These are phyloP conservation scores for Oemleria cerasiformis DNA, from an alignment of 306 rosid species.

Conservation along the genomic window DNA sequence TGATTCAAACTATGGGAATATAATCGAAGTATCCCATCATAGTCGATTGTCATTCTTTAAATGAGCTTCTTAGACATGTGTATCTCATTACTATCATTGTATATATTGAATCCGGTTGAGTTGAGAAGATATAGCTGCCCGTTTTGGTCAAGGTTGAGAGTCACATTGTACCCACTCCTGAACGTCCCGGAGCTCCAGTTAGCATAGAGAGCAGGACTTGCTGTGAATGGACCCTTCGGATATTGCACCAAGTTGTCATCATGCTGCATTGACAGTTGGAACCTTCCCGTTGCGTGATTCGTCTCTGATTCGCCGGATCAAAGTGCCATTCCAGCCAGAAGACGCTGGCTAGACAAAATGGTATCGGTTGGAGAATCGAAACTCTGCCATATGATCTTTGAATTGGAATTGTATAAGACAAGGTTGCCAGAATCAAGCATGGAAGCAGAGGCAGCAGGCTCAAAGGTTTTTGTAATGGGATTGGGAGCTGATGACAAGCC, in stretches of 20 bases:
- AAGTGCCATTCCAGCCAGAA: not conserved
- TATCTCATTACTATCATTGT: not conserved
- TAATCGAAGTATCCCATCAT: conserved; percentile 8
- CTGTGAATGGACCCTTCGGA: not conserved
- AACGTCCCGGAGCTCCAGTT: not conserved
- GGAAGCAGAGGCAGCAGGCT: conserved; percentile 14
- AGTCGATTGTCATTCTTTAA: not conserved
- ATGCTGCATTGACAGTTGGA: not conserved
- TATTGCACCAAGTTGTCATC: conserved; percentile 10
- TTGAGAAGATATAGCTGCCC: conserved; percentile 10
- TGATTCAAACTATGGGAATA: conserved; percentile 8
- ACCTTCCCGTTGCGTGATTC: not conserved
- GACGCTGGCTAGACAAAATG: conserved; percentile 13
- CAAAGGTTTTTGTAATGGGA: not conserved
- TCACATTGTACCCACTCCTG: not conserved
- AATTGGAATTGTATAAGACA: conserved; percentile 10
- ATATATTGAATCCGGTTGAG: not conserved
- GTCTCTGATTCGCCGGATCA: conserved; percentile 9
- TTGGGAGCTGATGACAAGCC: not conserved
- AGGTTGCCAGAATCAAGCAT: conserved; percentile 36
- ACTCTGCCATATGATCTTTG: conserved; percentile 18
- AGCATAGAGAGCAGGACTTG: not conserved
- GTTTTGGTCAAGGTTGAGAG: conserved; percentile 9
- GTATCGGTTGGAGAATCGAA: conserved; percentile 31
- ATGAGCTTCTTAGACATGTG: not conserved